phyloP scores from a whole-genome alignment of 2,329 filamentous ascomycete genomes.

The Fusarium setosum region DNA sequence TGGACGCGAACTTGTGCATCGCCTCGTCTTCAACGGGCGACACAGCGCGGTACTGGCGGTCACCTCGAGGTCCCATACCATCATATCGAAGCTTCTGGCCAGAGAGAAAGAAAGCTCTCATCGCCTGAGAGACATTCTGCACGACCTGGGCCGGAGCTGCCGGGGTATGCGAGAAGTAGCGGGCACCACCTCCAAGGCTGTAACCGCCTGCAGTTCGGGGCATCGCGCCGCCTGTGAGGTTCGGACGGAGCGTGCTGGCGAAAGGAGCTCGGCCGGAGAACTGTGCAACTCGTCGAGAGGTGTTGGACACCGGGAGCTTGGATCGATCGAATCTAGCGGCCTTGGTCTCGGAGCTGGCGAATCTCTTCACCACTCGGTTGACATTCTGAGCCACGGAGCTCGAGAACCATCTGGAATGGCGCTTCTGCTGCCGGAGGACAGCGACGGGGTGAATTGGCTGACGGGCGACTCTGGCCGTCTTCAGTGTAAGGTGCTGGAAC shows the following conservation, averaged over 20 bases:
- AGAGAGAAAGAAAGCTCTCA: slow-evolving; percentile 92
- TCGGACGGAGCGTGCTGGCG: slow-evolving; percentile 88
- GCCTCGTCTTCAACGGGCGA: slow-evolving; percentile 79
- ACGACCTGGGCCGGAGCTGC: slow-evolving; percentile 89
- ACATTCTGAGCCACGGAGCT: slow-evolving; percentile 55
- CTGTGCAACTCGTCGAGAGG: slow-evolving; percentile 64
- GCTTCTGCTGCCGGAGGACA: slow-evolving; percentile 61
- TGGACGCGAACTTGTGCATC: slow-evolving; percentile 71
- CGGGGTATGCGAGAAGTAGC: slow-evolving; percentile 92
- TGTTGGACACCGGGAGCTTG: slow-evolving; percentile 61
- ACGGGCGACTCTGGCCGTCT: slow-evolving; percentile 52
- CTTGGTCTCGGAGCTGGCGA: slow-evolving; percentile 57
- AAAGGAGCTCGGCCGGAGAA: slow-evolving; percentile 85
- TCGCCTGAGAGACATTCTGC: slow-evolving; percentile 92
- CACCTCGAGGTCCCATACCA: slow-evolving; percentile 77
- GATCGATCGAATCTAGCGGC: slow-evolving; percentile 58
- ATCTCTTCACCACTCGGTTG: slow-evolving; percentile 60
- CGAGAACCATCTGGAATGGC: slow-evolving; percentile 61
- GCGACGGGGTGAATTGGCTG: slow-evolving; percentile 67
- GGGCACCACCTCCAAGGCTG: slow-evolving; percentile 75
- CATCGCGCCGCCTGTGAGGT: slow-evolving; percentile 88
- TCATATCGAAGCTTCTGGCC: slow-evolving; percentile 91
- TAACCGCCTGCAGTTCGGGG: slow-evolving; percentile 93
- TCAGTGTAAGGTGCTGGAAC: slow-evolving; percentile 59
- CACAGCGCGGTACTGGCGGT: slow-evolving; percentile 84